Base-by-base conservation (phyloP, 192 early-diverging fungal species). In the Dimargaris verticillata region DNA sequence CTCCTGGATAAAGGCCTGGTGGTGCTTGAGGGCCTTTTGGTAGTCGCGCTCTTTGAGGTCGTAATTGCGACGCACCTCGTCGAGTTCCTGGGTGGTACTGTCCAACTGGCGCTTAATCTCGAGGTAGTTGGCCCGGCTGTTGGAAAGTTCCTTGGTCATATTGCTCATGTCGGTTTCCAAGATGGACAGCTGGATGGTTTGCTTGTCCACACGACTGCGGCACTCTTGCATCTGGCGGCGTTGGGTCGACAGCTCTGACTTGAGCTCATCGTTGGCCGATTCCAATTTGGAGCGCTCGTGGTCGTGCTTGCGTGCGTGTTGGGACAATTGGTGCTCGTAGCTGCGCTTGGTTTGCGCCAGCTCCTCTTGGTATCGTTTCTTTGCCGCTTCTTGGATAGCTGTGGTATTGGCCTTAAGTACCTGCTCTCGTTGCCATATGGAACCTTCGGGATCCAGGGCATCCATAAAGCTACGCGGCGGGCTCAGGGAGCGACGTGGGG, bases 381-480 rank as follows among this genome's bases (percentile, higher is more conserved):
- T 12, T 18, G 42, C 42, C 15, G 43, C 43, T 33, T 59, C 57
- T 4, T 44, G 15, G n/a, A 59, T n/a, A 11, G 41, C 38, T 6
- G 29, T 43, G 28, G 15, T 43, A 5, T 59, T 38, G 18, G 41
- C 41, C 28, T 22, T 33, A 0, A 41, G 15, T 5, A 17, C n/a
- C 18, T 59, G 57, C 42, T 59, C 57, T 0, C 57, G 57, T n/a
- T n/a, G n/a, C 17, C 57, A 38, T 4, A 17, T 3, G 20, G 42
- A 43, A 4, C 33, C 15, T 20, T 59, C 57, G 11, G 24, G 41
- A 38, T 59, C 57, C 38, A 59, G 18, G n/a, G 41, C 43, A 13
- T 59, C 57, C 10, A 59, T 28, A 15, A 59, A 15, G n/a, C 41
- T 59, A 3, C 42, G 57, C 10, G 57, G 57, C 14, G 57, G 57